phyloP scores from a whole-genome alignment of 306 rosid species.

The Sicyos baderoa region DNA sequence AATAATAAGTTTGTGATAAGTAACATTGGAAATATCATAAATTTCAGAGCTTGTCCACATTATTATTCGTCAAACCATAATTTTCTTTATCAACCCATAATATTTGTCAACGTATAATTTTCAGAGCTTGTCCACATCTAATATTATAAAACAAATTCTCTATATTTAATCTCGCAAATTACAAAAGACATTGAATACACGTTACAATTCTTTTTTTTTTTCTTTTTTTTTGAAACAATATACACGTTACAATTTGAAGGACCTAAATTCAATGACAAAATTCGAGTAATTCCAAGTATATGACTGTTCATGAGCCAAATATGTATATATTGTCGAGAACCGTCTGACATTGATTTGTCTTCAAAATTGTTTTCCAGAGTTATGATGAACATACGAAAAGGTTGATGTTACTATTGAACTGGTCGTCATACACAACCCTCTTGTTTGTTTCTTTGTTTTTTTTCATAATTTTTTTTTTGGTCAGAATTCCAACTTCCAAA shows the following conservation, averaged over 20 bases:
- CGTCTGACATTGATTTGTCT: not conserved
- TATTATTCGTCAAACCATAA: not conserved
- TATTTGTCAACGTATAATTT: too few species aligned
- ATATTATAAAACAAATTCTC: too few species aligned
- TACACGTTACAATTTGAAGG: not conserved
- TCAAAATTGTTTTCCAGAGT: not conserved
- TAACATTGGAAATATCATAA: not conserved
- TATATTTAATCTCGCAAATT: too few species aligned
- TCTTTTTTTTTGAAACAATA: too few species aligned
- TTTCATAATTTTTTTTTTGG: not conserved
- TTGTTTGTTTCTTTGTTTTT: too few species aligned
- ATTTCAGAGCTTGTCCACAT: not conserved
- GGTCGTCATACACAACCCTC: too few species aligned
- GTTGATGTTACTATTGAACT: not conserved
- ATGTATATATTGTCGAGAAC: not conserved
- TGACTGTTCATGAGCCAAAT: not conserved
- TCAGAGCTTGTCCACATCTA: too few species aligned
- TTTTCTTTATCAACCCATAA: too few species aligned
- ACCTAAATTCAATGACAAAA: not conserved
- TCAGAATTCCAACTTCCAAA: not conserved
- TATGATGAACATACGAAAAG: not conserved
- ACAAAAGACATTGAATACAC: too few species aligned
- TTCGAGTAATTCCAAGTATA: not conserved
- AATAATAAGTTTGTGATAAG: not conserved
- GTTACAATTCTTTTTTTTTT: too few species aligned